phyloP scores from a whole-genome alignment of 352 stramenopile species.

The Globisporangium heterothallicum region DNA sequence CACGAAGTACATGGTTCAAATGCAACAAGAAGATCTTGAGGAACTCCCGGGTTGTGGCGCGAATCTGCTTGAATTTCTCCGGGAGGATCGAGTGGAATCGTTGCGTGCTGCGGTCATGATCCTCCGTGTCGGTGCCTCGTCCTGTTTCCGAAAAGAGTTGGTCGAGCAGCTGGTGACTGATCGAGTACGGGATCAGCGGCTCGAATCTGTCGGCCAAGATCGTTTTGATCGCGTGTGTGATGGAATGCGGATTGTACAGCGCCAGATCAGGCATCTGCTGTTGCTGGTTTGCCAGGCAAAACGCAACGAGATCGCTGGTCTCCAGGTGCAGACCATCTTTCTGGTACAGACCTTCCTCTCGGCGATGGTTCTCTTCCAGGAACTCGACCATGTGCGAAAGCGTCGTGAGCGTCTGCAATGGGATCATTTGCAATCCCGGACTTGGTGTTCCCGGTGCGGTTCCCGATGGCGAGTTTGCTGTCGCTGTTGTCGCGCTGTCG shows the following conservation, averaged over 20 bases:
- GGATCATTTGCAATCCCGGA: slow-evolving; percentile 15
- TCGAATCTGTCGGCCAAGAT: slow-evolving; percentile 32
- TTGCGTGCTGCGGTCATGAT: no score
- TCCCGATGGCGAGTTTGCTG: not conserved
- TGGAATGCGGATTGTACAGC: slow-evolving; percentile 35
- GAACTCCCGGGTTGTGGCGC: slow-evolving; percentile 31
- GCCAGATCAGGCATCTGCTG: slow-evolving; percentile 30
- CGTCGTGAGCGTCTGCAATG: slow-evolving; percentile 24
- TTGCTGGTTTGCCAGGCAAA: slow-evolving; percentile 5
- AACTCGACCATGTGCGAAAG: slow-evolving; percentile 40
- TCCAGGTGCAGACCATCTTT: slow-evolving; percentile 20
- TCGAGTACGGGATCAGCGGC: slow-evolving; percentile 32
- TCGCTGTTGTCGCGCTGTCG: no score
- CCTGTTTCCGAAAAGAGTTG: not conserved
- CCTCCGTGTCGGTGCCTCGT: slow-evolving; percentile 5
- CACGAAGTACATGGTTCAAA: slow-evolving; percentile 40
- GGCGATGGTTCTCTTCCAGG: slow-evolving; percentile 33
- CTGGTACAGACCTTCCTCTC: slow-evolving; percentile 49
- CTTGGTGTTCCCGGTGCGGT: not conserved
- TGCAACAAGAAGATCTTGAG: slow-evolving; percentile 45
- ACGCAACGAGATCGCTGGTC: slow-evolving; percentile 21
- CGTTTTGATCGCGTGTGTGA: slow-evolving; percentile 39
- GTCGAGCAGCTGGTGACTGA: slow-evolving; percentile 35
- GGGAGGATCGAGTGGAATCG: slow-evolving; percentile 11
- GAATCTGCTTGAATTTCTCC: slow-evolving; percentile 31